A percentile compares a stretch with the other conserved stretches of the same genome.
phyloP scores from a whole-genome alignment of 441 rosid species.

The Brassica hybrid region DNA sequence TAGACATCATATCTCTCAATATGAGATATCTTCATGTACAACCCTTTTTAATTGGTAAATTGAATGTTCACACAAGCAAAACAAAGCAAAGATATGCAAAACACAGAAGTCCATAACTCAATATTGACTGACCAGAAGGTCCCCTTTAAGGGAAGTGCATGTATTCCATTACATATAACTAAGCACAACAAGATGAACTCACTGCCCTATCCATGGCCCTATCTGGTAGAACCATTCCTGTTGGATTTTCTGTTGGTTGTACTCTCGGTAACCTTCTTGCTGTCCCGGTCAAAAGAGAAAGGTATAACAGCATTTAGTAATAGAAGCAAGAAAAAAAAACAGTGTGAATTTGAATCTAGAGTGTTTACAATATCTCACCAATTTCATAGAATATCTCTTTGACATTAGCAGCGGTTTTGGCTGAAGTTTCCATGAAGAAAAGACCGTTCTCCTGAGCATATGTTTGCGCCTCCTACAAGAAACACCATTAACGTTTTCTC shows the following conservation, averaged over 20 bases:
- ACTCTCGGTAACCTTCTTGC: no score
- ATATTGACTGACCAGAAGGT: no score
- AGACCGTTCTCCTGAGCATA: conserved; percentile 90
- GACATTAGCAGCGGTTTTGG: conserved; percentile 88
- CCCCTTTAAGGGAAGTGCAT: no score
- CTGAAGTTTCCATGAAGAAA: conserved; percentile 98
- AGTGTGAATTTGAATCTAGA: neutral
- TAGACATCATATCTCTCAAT: conserved; percentile 12
- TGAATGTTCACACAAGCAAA: conserved; percentile 24
- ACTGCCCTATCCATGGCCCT: no score
- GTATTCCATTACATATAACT: no score
- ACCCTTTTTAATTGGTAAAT: neutral
- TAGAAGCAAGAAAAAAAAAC: neutral
- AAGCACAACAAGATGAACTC: no score
- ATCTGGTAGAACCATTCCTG: no score
- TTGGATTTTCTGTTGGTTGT: no score
- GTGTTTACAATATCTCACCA: conserved; percentile 49
- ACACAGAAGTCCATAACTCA: conserved; percentile 29
- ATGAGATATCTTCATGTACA: conserved; percentile 21
- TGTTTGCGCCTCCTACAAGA: conserved; percentile 77
- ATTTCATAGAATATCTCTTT: conserved; percentile 92
- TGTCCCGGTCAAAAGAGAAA: conserved; percentile 2
- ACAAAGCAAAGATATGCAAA: conserved; percentile 17
- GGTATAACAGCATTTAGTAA: neutral
- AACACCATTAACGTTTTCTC: neutral